Conservation (phyloP, 2,329 filamentous ascomycete species). For the Nemania sp. region DNA sequence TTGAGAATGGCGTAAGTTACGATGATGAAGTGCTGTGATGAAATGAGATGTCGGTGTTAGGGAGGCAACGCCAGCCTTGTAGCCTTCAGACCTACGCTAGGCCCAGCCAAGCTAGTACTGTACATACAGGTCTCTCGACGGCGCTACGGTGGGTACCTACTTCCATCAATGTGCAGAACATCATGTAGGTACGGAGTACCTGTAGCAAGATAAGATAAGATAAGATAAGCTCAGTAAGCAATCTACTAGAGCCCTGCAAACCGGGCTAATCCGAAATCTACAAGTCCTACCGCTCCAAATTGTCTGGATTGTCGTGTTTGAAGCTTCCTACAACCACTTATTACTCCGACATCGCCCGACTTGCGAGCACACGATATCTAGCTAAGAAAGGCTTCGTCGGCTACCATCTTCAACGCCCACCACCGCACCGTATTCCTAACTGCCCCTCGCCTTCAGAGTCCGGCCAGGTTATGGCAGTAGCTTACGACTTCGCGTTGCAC, state of each 20-base stretch:
- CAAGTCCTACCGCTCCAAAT: too few relatives aligned
- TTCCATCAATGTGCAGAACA: too few relatives aligned
- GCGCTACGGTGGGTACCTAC: not conserved
- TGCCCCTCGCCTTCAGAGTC: constrained; percentile 17
- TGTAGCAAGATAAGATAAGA: too few relatives aligned
- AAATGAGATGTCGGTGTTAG: constrained; percentile 7
- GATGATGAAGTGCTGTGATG: constrained; percentile 1
- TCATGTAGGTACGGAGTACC: not conserved
- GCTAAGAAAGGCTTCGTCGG: constrained; percentile 4
- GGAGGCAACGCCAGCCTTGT: constrained; percentile 38
- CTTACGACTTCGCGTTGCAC: constrained; percentile 21
- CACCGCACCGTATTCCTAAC: constrained; percentile 8
- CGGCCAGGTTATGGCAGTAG: constrained; percentile 10
- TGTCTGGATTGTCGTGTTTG: too few relatives aligned
- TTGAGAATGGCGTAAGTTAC: constrained; percentile 5
- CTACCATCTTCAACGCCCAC: constrained; percentile 7
- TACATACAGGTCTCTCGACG: not conserved
- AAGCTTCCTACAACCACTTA: too few relatives aligned
- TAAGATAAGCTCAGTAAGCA: too few relatives aligned
- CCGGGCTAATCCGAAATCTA: too few relatives aligned
- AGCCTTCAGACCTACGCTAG: constrained; percentile 31
- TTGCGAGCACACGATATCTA: not conserved
- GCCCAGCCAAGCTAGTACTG: not conserved
- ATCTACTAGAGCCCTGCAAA: too few relatives aligned
- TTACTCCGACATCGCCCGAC: constrained; percentile 35